These are phyloP conservation scores for Ichthyophthirius multifiliis DNA, from an alignment of 169 alveolate species.

Conservation along the genomic window DNA sequence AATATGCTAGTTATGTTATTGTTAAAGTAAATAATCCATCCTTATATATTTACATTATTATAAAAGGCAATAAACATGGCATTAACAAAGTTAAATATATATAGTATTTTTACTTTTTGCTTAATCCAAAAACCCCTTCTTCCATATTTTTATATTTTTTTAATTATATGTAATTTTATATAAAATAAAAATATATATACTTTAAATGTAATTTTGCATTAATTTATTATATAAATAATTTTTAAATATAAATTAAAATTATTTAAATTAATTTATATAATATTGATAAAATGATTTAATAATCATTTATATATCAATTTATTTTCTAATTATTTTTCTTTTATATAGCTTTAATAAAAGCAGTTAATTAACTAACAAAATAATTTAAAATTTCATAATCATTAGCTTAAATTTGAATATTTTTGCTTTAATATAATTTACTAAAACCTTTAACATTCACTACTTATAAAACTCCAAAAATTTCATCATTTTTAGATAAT, in stretches of 20 bases:
- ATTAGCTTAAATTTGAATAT: not conserved
- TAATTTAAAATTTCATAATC: slow-evolving; percentile 1
- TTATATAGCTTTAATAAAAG: not conserved
- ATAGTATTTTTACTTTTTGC: not conserved
- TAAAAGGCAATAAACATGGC: not conserved
- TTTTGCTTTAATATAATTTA: not conserved
- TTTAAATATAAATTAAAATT: no score
- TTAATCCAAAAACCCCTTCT: not conserved
- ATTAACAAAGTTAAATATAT: not conserved
- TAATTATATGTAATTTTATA: no score
- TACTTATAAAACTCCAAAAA: not conserved
- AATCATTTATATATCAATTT: no score
- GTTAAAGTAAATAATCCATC: not conserved
- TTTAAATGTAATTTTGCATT: no score
- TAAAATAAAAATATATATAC: no score
- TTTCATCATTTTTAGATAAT: not conserved
- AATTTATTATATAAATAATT: no score
- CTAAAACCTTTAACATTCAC: slow-evolving; percentile 6
- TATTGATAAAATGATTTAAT: no score
- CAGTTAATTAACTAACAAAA: not conserved
- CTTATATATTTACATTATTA: not conserved
- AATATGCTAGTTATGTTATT: not conserved
- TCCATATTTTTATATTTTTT: not conserved
- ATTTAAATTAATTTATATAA: no score
- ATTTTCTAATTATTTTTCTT: not conserved